phyloP scores from a whole-genome alignment of 1,139 yeast genomes.

The Zygosaccharomyces pseudobailii region DNA sequence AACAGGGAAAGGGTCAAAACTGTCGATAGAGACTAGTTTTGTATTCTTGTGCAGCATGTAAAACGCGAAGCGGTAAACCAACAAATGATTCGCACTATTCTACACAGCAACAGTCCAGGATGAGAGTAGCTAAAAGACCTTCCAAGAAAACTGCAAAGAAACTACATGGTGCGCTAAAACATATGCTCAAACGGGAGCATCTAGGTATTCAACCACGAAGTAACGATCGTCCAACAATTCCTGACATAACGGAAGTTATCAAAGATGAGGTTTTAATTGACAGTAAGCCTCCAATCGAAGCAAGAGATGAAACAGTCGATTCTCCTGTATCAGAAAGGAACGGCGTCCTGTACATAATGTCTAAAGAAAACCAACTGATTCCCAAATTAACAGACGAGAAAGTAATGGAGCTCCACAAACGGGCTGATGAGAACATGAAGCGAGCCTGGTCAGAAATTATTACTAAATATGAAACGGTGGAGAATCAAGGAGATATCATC shows the following conservation, averaged over 20 bases:
- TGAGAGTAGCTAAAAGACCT: slow-evolving; percentile 12
- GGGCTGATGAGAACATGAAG: slow-evolving; percentile 37
- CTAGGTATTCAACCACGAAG: neutral
- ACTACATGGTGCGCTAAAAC: slow-evolving; percentile 26
- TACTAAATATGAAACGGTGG: slow-evolving; percentile 47
- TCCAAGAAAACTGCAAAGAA: slow-evolving; percentile 15
- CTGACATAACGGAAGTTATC: neutral
- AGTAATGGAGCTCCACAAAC: slow-evolving; percentile 32
- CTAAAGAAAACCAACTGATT: slow-evolving; percentile 31
- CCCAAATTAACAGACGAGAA: slow-evolving; percentile 34
- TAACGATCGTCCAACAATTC: slow-evolving; percentile 2
- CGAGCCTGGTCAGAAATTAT: slow-evolving; percentile 52
- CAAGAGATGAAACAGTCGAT: neutral
- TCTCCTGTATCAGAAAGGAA: slow-evolving; percentile 7
- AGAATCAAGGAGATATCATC: slow-evolving; percentile 62
- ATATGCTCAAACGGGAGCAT: slow-evolving; percentile 12
- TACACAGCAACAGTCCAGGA: neutral
- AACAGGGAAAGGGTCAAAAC: slow-evolving; percentile 31
- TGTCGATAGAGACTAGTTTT: slow-evolving; percentile 18
- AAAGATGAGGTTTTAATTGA: neutral
- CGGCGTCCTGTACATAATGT: slow-evolving; percentile 28
- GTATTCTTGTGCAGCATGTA: neutral
- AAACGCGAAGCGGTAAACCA: neutral
- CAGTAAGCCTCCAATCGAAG: neutral
- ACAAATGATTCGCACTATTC: neutral